A percentile compares a stretch with the other conserved stretches of the same genome.
phyloP scores from a whole-genome alignment of 1,139 yeast species.

The Magnusiomyces tetraspermus region DNA sequence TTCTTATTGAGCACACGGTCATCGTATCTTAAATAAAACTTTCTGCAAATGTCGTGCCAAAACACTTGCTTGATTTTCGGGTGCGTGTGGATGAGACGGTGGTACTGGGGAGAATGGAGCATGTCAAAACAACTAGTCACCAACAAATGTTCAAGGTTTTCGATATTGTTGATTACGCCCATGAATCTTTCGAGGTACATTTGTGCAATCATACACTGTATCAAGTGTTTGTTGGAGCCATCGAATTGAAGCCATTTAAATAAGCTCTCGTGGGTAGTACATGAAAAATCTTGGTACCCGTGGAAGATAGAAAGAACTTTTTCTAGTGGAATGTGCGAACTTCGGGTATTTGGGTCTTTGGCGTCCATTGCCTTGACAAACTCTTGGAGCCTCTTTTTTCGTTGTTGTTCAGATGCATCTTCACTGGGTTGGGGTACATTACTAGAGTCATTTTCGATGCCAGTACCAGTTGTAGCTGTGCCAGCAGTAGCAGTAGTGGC shows the following conservation, averaged over 20 bases:
- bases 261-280: not conserved
- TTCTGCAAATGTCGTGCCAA: not conserved
- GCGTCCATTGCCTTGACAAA: not conserved
- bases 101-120: not conserved
- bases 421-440: too few relatives aligned
- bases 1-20: not conserved
- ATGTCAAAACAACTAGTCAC: not conserved
- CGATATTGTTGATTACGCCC: not conserved
- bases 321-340: not conserved
- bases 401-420: not conserved
- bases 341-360: not conserved
- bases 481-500: too few relatives aligned
- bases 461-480: too few relatives aligned
- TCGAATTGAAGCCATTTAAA: not conserved
- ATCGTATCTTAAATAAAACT: too few relatives aligned
- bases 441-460: too few relatives aligned
- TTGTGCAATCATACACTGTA: too few relatives aligned
- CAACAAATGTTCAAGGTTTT: not conserved
- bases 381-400: not conserved
- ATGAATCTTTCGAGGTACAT: not conserved
- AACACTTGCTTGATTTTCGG: not conserved
- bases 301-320: too few relatives aligned
- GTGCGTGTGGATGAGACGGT: not conserved
- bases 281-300: not conserved
- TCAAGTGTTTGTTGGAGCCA: too few relatives aligned